Conservation (phyloP, 331 rosid species). For the Quercus lobata region DNA sequence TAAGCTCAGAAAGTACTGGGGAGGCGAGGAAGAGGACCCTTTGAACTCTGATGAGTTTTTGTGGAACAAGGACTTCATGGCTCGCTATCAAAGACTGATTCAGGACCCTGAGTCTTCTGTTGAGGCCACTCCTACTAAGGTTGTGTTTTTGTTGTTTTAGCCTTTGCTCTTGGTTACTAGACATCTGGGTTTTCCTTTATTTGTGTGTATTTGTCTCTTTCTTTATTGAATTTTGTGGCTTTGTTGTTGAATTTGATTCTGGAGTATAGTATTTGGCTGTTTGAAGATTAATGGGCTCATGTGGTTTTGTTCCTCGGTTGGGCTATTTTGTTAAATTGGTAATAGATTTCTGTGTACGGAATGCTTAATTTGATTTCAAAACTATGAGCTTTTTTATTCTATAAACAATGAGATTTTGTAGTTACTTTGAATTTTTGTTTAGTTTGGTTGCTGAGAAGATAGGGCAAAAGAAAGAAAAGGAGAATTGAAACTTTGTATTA, state of each 20-base stretch:
- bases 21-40: no score
- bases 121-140: no score
- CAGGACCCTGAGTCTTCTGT: no score
- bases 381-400: background rate
- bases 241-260: background rate
- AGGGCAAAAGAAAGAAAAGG: background rate
- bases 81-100: no score
- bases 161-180: no score
- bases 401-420: background rate
- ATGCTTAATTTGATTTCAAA: background rate
- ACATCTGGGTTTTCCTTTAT: no score
- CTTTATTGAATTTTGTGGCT: conserved; percentile 8
- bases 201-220: background rate
- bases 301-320: background rate
- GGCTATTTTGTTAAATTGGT: background rate
- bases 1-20: no score
- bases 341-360: background rate
- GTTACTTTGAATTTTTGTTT: background rate
- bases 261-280: background rate
- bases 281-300: background rate
- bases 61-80: no score
- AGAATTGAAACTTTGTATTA: background rate
- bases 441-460: background rate
- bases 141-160: no score
- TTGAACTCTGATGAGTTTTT: no score